Base-by-base conservation (phyloP, 768 basidiomycete species). In the Rossbeevera mucosa region DNA sequence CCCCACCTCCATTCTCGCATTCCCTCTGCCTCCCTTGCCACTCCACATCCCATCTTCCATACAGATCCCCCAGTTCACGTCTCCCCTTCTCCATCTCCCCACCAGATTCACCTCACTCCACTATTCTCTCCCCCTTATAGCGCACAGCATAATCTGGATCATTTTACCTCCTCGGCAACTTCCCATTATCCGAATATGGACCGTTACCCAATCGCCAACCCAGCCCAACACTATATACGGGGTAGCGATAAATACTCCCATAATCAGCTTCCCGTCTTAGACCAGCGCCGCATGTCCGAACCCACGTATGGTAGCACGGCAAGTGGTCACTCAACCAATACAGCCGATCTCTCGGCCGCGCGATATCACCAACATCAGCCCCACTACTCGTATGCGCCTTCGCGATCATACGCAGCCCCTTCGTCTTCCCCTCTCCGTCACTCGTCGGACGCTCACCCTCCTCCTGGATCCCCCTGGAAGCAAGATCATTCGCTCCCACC, bases 201-300 rank as follows among this genome's bases (percentile, higher is more conserved):
- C 58, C 71, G 67, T 65, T 71, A 65, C 70, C 59, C 63, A 65
- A 69, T 65, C 41, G 42, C 55, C 60, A 59, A 74, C 63, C 66
- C 66, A 65, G 64, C 71, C 50, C 71, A 72, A 59, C 72, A 71
- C 54, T 69, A 71, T 68, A 65, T 74, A 66, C 76, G 73, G 64
- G 62, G 61, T 53, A 66, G 50, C 54, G 68, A 68, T 66, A 67
- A 65, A 64, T 60, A 70, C 63, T 55, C 66, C 58, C 67, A 64
- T 60, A 68, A 61, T 66, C 67, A 60, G 62, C 56, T 60, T 61
- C 58, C 71, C 52, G 64, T 74, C 56, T 68, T 78, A 52, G 82
- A 83, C 71, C 80, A 81, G 48, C 75, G 83, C 63, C 80, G 84
- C 66, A 82, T 85, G 80, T 86, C 84, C 62, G 83, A 85, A 64